Evolutionary conservation across 345 rosid genomes (phyloP), one percentile per base, ranked within the genome.

Genomic region (Schrenkiella parvula): DNA sequence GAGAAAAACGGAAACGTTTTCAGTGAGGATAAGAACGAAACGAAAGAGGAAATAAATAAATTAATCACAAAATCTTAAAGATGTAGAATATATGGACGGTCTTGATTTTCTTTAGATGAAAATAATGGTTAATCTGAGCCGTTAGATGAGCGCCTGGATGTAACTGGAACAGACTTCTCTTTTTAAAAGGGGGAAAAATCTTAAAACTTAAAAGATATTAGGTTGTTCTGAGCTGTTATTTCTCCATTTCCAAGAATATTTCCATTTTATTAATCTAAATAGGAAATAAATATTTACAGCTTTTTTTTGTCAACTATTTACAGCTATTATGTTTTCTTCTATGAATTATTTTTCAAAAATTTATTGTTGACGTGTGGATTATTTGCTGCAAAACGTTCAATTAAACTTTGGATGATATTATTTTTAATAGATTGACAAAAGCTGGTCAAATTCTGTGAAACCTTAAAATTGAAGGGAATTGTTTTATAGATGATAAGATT

Each of bases 21-120:
- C 72, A 61, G 67, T 41, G 73, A 59, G 78, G 84, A 80, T 83
- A 83, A 80, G 86, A 68, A 84, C 82, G 82, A 80, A 53, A 67
- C 66, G 47, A 74, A 41, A 44, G 9, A 68, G 31, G 23, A 64
- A 63, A 38, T 38, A 59, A 21, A 60, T 38, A 41, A 21, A 19
- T 17, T 3, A 23, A n/a, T 10, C 12, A 41, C 10, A 15, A 25
- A 14, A 11, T 0, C 17, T 64, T 66, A 60, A 75, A 69, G 32
- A 4, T 9, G 44, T 8, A 28, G 14, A 15, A 52, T 47, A 21
- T 53, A 22, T 75, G 43, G 62, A 84, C 83, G 84, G 80, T 71
- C 31, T 3, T 0, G 83, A 80, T 78, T 70, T 25, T 5, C 42
- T 41, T 60, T 48, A 18, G 41, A 62, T 72, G 59, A 70, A 62